A percentile compares a stretch with the other conserved stretches of the same genome.
phyloP scores from a whole-genome alignment of 352 stramenopile genomes.

The Phytophthora lateralis region DNA sequence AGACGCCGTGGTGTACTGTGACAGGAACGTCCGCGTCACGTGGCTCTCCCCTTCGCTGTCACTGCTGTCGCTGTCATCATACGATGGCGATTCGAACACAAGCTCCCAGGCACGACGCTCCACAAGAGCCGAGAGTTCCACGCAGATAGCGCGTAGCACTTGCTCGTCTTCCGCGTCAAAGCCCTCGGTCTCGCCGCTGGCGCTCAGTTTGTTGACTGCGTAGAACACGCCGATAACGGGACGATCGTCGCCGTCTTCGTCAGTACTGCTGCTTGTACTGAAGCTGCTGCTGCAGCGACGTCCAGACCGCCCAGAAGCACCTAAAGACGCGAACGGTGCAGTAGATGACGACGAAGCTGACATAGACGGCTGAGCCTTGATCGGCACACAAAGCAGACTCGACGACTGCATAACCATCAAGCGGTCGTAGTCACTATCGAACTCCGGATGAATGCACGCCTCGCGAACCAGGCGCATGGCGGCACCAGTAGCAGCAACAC shows the following conservation, averaged over 20 bases:
- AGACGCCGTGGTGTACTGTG: slow-evolving; percentile 72
- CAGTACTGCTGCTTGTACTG: slow-evolving; percentile 62
- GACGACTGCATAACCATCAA: slow-evolving; percentile 64
- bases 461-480: slow-evolving; percentile 60
- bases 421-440: slow-evolving; percentile 71
- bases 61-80: slow-evolving; percentile 49
- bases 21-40: slow-evolving; percentile 73
- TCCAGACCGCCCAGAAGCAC: slow-evolving; percentile 20
- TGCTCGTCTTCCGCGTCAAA: slow-evolving; percentile 75
- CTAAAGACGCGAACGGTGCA: slow-evolving; percentile 18
- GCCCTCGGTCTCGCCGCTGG: slow-evolving; percentile 31
- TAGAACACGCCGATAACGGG: slow-evolving; percentile 80
- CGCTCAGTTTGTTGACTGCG: slow-evolving; percentile 74
- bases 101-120: slow-evolving; percentile 76
- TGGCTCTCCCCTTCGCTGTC: slow-evolving; percentile 43
- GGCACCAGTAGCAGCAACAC: slow-evolving; percentile 67
- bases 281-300: slow-evolving; percentile 49
- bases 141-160: slow-evolving; percentile 68
- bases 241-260: slow-evolving; percentile 44
- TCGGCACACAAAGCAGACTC: slow-evolving; percentile 74
- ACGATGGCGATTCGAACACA: slow-evolving; percentile 62
- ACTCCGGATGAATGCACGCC: slow-evolving; percentile 61
- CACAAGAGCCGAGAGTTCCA: slow-evolving; percentile 64
- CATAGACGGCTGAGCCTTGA: slow-evolving; percentile 53
- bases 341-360: slow-evolving; percentile 24